Evolutionary conservation across 257 asterid species (phyloP), one percentile per base, ranked within the genome.

Genomic region (Salvia miltiorrhiza): DNA sequence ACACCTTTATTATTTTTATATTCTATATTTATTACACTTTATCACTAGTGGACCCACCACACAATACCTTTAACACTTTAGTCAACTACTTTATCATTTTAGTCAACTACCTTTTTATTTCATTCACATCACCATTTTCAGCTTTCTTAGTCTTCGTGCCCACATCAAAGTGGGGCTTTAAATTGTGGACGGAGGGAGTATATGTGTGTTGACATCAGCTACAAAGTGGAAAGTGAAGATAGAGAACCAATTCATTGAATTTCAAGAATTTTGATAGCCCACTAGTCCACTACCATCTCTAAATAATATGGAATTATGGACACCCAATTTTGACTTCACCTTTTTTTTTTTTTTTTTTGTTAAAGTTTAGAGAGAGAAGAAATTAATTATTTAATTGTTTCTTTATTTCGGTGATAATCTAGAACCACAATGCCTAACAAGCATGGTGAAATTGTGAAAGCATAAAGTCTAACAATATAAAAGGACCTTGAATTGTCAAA

Each of bases 301-400:
- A 1, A 44, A 14, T 21, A 6, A 28, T 7, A 37, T 1, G 30
- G 37, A 21, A 6, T 10, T 9, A 40, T 3, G 52, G 56, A 0
- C 13, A 19, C 43, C 56, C 69, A 63, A 43, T 24, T 63, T 28
- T 64, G 70, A 45, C 70, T 45, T 6, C 24, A 58, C 44, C 17
- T 28, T 55, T 28, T 28, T 1, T 8, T 8, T 3, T 49, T 17
- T 7, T 49, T 49, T 7, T 33, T 33, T 8, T n/a, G n/a, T n/a
- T n/a, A n/a, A n/a, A n/a, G n/a, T 3, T 33, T 33, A 5, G 9
- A 33, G 39, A 33, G 39, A 33, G 0, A 1, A 49, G 16, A 4
- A 19, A 16, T 5, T 17, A 2, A 16, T 4, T 48, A 7, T 5
- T 17, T 54, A 23, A 11, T 56, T 56, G 7, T 23, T 52, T 23